Conservation (phyloP, 2,329 filamentous ascomycete genomes). For the Colletotrichum eleusines region DNA sequence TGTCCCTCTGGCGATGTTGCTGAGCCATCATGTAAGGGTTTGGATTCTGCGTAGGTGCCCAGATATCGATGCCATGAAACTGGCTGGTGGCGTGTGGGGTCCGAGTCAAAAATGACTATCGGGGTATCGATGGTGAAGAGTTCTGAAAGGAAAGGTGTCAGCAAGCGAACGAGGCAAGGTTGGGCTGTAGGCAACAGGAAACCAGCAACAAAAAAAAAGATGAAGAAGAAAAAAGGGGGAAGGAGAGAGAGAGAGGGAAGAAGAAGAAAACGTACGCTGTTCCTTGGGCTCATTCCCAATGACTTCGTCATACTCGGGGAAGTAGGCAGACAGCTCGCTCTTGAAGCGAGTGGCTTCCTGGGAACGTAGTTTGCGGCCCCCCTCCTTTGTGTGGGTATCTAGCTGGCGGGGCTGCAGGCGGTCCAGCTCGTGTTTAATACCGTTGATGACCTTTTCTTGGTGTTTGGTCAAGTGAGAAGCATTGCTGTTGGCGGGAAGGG, state of each 20-base stretch:
- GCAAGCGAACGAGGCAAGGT: not conserved
- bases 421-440: constrained; percentile 71
- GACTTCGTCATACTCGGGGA: constrained; percentile 93
- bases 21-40: constrained; percentile 6
- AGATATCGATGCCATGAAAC: constrained; percentile 38
- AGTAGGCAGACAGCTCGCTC: constrained; percentile 91
- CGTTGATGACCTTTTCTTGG: constrained; percentile 70
- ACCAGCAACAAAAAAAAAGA: not conserved
- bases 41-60: not conserved
- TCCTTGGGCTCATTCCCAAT: constrained; percentile 87
- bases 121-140: constrained; percentile 78
- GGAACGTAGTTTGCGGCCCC: constrained; percentile 84
- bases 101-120: constrained; percentile 75
- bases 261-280: constrained; percentile 69
- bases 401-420: constrained; percentile 62
- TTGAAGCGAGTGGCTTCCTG: constrained; percentile 89
- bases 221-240: not conserved
- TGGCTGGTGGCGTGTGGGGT: constrained; percentile 44
- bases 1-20: constrained; percentile 21
- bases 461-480: constrained; percentile 58
- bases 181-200: not conserved
- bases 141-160: constrained; percentile 63
- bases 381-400: constrained; percentile 62
- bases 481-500: constrained; percentile 45
- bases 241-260: too few species aligned